These are phyloP conservation scores for Citrus glauca DNA, from an alignment of 345 rosid genomes.

Conservation along the genomic window DNA sequence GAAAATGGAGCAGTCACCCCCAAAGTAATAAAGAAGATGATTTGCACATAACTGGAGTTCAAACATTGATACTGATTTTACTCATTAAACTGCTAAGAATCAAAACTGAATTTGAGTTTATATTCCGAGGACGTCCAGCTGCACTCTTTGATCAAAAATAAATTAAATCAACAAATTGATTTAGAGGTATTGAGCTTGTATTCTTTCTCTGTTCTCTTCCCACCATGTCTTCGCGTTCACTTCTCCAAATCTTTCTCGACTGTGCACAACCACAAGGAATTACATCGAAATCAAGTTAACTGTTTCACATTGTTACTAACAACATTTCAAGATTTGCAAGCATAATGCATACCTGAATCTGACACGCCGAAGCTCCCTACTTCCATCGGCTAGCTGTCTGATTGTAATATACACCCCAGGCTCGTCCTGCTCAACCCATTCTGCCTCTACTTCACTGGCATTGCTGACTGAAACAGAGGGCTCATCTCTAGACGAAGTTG, in stretches of 20 bases:
- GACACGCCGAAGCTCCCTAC: conserved; percentile 93
- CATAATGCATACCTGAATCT: conserved; percentile 74
- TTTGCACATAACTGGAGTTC: background rate
- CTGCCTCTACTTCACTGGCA: conserved; percentile 87
- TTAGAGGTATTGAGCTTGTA: conserved; percentile 89
- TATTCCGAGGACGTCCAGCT: conserved; percentile 16
- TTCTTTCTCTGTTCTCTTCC: conserved; percentile 97
- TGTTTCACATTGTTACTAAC: background rate
- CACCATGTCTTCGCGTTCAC: conserved; percentile 96
- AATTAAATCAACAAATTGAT: background rate
- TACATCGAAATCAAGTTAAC: background rate
- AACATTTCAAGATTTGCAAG: no score
- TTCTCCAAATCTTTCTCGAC: conserved; percentile 92
- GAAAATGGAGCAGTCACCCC: background rate
- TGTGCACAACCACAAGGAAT: conserved; percentile 19
- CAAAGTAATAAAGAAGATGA: background rate
- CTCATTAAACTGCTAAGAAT: background rate
- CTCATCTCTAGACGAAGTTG: conserved; percentile 89
- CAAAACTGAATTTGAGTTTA: conserved; percentile 21
- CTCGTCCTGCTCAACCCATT: conserved; percentile 93
- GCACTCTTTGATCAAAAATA: background rate
- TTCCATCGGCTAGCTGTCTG: conserved; percentile 83
- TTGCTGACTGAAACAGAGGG: conserved; percentile 80
- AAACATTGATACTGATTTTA: background rate
- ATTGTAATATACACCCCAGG: conserved; percentile 94